Evolutionary conservation across 1,284 basidiomycete genomes (phyloP).

Genomic region (Mycena sp.): DNA sequence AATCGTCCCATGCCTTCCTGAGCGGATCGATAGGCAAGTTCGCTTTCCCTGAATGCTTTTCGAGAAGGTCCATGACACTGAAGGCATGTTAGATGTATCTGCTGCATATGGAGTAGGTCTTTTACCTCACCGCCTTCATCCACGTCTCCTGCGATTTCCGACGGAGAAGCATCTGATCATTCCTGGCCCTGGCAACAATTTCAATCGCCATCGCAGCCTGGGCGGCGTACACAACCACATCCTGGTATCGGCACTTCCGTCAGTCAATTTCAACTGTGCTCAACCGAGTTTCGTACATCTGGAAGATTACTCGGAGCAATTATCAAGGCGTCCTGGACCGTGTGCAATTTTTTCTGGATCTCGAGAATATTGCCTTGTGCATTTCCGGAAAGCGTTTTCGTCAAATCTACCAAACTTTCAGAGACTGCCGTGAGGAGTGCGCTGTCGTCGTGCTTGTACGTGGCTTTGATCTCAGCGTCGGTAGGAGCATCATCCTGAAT

Average conservation of each 20-base stretch:
- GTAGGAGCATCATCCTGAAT: not conserved
- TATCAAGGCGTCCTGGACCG: not conserved
- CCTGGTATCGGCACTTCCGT: not conserved
- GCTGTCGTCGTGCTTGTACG: constrained; percentile 10
- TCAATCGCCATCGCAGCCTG: constrained; percentile 8
- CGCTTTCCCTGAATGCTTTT: not conserved
- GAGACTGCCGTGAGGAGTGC: constrained; percentile 1
- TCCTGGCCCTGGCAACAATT: constrained; percentile 6
- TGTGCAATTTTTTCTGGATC: not conserved
- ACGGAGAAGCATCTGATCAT: not conserved
- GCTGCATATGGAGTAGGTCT: not conserved
- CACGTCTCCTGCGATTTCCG: not conserved
- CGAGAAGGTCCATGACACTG: not conserved
- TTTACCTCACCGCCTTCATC: not conserved
- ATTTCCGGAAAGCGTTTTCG: not conserved
- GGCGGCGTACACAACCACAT: constrained; percentile 4
- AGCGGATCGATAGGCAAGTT: not conserved
- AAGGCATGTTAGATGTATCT: not conserved
- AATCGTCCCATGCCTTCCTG: not conserved
- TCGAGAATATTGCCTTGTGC: not conserved
- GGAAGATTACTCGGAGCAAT: not conserved
- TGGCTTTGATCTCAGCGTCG: constrained; percentile 5
- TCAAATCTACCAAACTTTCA: not conserved
- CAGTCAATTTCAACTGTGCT: not conserved
- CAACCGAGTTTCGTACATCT: not conserved